Evolutionary conservation across 352 stramenopile species (phyloP).

Genomic region (Aphanomyces astaci): DNA sequence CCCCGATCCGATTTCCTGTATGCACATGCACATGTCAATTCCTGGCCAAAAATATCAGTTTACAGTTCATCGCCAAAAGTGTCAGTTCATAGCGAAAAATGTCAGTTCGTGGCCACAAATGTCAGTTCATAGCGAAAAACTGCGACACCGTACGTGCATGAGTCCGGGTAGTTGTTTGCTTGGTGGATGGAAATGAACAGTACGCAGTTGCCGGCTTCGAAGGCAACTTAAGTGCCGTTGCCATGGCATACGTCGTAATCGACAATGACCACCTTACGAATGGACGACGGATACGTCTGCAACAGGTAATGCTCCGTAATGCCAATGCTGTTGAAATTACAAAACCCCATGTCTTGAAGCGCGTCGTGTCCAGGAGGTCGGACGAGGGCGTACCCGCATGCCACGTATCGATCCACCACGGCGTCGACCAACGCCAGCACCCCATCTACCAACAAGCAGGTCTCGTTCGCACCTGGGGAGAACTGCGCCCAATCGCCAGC

Average conservation of each 20-base stretch:
- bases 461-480: slow-evolving; percentile 61
- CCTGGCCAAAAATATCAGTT: too few species aligned
- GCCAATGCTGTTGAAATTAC: slow-evolving; percentile 63
- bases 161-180: slow-evolving; percentile 82
- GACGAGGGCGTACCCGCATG: slow-evolving; percentile 52
- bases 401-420: slow-evolving; percentile 38
- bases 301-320: slow-evolving; percentile 48
- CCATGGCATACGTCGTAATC: slow-evolving; percentile 96
- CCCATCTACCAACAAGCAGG: slow-evolving; percentile 58
- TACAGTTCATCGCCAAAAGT: too few species aligned
- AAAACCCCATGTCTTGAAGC: slow-evolving; percentile 54
- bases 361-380: slow-evolving; percentile 69
- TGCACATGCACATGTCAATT: background rate
- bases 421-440: slow-evolving; percentile 51
- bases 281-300: slow-evolving; percentile 45
- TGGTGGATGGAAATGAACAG: slow-evolving; percentile 78
- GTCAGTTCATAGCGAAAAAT: too few species aligned
- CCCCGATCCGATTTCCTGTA: slow-evolving; percentile 35
- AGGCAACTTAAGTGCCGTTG: slow-evolving; percentile 92
- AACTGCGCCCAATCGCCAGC: slow-evolving; percentile 65
- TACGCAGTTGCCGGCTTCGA: slow-evolving; percentile 64
- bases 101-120: too few species aligned
- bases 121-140: too few species aligned
- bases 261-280: slow-evolving; percentile 89
- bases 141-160: too few species aligned